These are phyloP conservation scores for Rhodotorula sp. DNA, from an alignment of 1,284 basidiomycete species.

Conservation along the genomic window DNA sequence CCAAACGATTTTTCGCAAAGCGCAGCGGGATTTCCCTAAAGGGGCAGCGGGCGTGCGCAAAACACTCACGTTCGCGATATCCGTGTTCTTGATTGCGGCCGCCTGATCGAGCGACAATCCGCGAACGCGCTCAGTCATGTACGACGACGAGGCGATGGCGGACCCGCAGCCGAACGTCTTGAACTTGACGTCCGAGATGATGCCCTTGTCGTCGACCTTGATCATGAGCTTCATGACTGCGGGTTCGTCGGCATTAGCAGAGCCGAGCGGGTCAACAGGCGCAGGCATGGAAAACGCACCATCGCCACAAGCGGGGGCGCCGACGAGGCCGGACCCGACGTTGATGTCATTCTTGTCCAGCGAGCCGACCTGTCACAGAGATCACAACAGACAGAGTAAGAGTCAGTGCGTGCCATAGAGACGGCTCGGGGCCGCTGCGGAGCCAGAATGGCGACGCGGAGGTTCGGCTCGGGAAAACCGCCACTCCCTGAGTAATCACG, in stretches of 20 bases:
- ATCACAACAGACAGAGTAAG: slow-evolving; percentile 20
- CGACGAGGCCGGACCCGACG: slow-evolving; percentile 96
- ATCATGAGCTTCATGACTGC: slow-evolving; percentile 99
- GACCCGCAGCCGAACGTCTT: slow-evolving; percentile 97
- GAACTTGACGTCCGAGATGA: slow-evolving; percentile 98
- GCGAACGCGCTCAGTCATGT: slow-evolving; percentile 97
- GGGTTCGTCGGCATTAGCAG: no score
- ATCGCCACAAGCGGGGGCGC: slow-evolving; percentile 85
- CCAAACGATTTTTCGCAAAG: no score
- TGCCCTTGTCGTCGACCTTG: slow-evolving; percentile 84
- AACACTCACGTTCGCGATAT: slow-evolving; percentile 74
- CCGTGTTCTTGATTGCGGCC: slow-evolving; percentile 96
- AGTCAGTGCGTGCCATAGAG: slow-evolving; percentile 49
- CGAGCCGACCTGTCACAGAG: slow-evolving; percentile 74
- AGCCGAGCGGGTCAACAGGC: no score
- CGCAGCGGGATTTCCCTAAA: no score
- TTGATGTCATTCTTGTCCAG: slow-evolving; percentile 85
- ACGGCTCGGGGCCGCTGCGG: neutral
- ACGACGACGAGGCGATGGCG: slow-evolving; percentile 93
- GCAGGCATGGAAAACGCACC: slow-evolving; percentile 45
- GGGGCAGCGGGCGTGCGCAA: no score
- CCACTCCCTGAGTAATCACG: neutral
- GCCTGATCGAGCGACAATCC: slow-evolving; percentile 92
- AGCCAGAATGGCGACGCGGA: neutral
- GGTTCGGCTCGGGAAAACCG: neutral